Conservation (phyloP, 441 rosid species). For the Oxalis stricta region DNA sequence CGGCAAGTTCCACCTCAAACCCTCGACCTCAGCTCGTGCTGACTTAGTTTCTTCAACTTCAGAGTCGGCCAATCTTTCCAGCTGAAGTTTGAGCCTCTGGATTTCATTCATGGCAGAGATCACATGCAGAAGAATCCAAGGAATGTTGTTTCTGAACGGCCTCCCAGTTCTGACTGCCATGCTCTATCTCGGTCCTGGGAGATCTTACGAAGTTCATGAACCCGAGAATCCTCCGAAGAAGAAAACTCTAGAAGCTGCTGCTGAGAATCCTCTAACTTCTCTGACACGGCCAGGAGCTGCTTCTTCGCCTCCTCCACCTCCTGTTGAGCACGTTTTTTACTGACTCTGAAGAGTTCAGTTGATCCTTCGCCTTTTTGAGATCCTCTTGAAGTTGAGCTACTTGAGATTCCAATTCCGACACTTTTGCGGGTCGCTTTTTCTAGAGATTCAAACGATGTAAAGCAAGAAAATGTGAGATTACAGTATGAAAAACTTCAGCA, state of each 20-base stretch:
- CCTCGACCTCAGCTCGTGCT: conserved; percentile 42
- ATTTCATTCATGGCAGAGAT: conserved; percentile 76
- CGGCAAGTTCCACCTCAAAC: conserved; percentile 55
- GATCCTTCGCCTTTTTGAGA: conserved; percentile 68
- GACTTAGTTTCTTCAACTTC: conserved; percentile 40
- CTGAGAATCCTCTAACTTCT: conserved; percentile 44
- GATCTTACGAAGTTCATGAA: conserved; percentile 63
- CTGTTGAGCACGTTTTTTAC: conserved; percentile 54
- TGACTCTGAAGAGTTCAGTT: conserved; percentile 56
- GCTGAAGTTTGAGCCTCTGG: conserved; percentile 71
- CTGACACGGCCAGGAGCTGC: conserved; percentile 33
- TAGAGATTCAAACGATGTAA: conserved; percentile 6
- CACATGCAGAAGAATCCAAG: conserved; percentile 66
- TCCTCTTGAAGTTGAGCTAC: conserved; percentile 74
- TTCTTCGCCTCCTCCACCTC: conserved; percentile 70
- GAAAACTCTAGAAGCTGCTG: conserved; percentile 68
- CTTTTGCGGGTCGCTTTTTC: conserved; percentile 58
- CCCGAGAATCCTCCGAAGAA: conserved; percentile 60
- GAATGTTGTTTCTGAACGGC: conserved; percentile 78
- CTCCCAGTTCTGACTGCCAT: conserved; percentile 94
- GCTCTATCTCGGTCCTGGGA: conserved; percentile 83
- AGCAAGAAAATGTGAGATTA: neutral
- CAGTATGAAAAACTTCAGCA: neutral
- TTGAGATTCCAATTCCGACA: conserved; percentile 62
- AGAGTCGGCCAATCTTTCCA: conserved; percentile 46